Evolutionary conservation across 345 rosid genomes (phyloP), one percentile per base, ranked within the genome.

Genomic region (Toxicodendron radicans): DNA sequence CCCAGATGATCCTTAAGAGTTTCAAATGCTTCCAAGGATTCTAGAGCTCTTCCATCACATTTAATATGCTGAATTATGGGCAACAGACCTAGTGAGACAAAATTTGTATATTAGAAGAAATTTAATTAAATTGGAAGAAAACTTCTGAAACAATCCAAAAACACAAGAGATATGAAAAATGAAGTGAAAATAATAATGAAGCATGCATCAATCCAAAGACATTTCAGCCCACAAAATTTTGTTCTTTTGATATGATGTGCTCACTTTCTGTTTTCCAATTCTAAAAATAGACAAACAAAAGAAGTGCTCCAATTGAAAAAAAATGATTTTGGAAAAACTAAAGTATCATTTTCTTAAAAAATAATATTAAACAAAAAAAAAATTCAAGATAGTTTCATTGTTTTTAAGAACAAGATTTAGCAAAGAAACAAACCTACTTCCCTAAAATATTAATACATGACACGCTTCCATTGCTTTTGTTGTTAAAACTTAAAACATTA

Each of bases 61-160:
- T 81, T 81, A 77, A 93, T 71, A 64, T 87, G 86, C 71, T 86
- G 89, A 80, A 95, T 87, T 79, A 93, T 90, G 73, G 98, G 99
- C 85, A 95, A 74, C 69, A 95, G 85, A 86, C 99, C 98, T 95
- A 64, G 64, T 62, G 66, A 81, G 77, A 78, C 30, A 58, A 32
- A 75, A 72, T 58, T 73, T 51, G 32, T 13, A 21, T 24, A 45
- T 73, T 59, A 57, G 24, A 14, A 35, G 57, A 53, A 64, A 0
- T 45, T 35, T 48, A 35, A 23, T 27, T 35, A 21, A 58, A 35
- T 57, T 73, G 35, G 65, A 35, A 1, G 51, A 32, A 10, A 51
- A 16, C 12, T 7, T 3, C 10, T 0, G 33, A 66, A 45, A 41
- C 14, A 46, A 56, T 27, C n/a, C 41, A 8, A 24, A 0, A 6